Base-by-base conservation (phyloP, 208 protist genomes). In the Trypanosoma boissoni region DNA sequence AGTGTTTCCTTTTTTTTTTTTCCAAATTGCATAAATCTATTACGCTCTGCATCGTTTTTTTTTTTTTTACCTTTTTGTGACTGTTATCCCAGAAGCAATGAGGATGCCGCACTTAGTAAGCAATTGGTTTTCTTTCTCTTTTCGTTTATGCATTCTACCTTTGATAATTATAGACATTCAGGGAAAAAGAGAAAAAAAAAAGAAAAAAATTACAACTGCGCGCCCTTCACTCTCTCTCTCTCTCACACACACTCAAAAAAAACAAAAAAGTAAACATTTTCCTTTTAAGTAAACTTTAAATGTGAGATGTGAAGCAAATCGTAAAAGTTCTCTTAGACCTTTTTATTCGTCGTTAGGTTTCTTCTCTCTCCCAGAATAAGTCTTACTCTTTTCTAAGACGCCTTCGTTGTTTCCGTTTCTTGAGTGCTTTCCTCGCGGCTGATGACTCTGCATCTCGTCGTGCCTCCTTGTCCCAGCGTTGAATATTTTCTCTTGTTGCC, bases 391-490 rank as follows among this genome's bases (percentile, higher is more conserved):
- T 57, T 56, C 26, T 67, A 10, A 57, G 36, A 49, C 60, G 37
- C 44, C 64, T 57, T 32, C 56, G 29, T 7, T 71, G 70, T 27
- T 64, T 75, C 48, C 51, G 64, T 14, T 66, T 74, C n/a, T 81
- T 77, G 9, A 87, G 66, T 10, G 72, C 74, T 26, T 70, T 72
- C 39, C 64, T 61, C 16, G 80, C 56, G 16, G 39, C n/a, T 14
- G 64, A 59, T 14, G 64, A 51, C 27, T 91, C 81, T 1, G 55
- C 53, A 14, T 53, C 51, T 4, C 83, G 50, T n/a, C 58, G 49
- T 14, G 66, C 64, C 24, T 91, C 80, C 2, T 32, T 31, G 36
- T 78, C 58, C 80, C 74, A 86, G 5, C 61, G 55, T 39, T 71
- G 52, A 31, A 83, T 21, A 49, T 83, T 68, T 2, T 76, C 74